A percentile compares a stretch with the other conserved stretches of the same genome.
Conservation (phyloP, 306 rosid genomes). For the Sphenostylis stenocarpa region DNA sequence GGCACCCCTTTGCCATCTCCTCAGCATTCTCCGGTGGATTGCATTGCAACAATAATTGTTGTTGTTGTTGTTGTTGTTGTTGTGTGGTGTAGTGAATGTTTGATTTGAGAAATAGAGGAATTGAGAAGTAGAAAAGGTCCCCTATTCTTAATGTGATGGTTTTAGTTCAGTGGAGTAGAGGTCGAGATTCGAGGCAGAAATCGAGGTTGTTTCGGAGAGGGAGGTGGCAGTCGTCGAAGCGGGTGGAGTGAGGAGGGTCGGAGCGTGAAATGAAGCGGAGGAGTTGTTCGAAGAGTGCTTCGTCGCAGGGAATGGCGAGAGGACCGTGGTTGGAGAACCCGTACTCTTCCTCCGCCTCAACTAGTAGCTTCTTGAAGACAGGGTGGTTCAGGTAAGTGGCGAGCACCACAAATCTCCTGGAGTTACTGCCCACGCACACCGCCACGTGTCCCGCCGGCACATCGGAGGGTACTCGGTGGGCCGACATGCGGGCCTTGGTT, state of each 20-base stretch:
- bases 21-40: conserved; percentile 48
- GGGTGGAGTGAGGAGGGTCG: conserved; percentile 33
- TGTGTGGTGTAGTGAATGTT: no score
- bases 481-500: conserved; percentile 66
- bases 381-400: conserved; percentile 90
- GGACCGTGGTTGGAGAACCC: conserved; percentile 76
- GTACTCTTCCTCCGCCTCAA: conserved; percentile 80
- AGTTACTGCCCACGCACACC: conserved; percentile 66
- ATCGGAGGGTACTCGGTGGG: conserved; percentile 61
- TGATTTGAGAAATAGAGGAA: no score
- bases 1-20: conserved; percentile 68
- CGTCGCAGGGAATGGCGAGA: conserved; percentile 82
- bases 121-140: no score
- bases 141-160: background rate
- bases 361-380: conserved; percentile 64
- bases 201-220: conserved; percentile 48
- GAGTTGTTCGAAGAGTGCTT: conserved; percentile 60
- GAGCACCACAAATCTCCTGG: conserved; percentile 66
- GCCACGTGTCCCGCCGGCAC: conserved; percentile 96
- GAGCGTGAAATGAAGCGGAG: conserved; percentile 65
- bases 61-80: no score
- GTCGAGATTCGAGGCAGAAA: conserved; percentile 69
- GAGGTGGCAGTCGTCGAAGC: conserved; percentile 54
- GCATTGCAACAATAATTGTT: background rate
- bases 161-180: conserved; percentile 46